A percentile compares a stretch with the other conserved stretches of the same genome.
These are phyloP conservation scores for Phytomonas serpens DNA, from an alignment of 208 protist species.

Conservation along the genomic window DNA sequence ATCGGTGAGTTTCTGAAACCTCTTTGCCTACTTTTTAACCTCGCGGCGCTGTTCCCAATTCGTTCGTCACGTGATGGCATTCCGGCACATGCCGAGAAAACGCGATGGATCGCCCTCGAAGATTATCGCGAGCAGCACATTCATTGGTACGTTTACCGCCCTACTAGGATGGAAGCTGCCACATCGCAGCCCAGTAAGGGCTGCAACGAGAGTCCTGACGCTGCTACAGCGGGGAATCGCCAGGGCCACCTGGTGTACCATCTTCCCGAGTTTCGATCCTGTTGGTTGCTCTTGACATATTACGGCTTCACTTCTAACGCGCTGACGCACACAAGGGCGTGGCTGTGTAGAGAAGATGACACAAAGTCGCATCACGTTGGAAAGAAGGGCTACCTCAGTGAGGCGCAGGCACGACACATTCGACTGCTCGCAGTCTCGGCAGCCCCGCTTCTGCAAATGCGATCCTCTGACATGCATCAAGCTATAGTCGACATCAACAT, in stretches of 20 bases:
- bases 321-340: slow-evolving; percentile 11
- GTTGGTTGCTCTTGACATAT: slow-evolving; percentile 72
- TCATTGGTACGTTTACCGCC: slow-evolving; percentile 42
- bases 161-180: slow-evolving; percentile 16
- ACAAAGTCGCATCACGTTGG: slow-evolving; percentile 3
- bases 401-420: slow-evolving; percentile 33
- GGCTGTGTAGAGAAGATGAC: slow-evolving; percentile 1
- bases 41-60: slow-evolving; percentile 56
- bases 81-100: slow-evolving; percentile 43
- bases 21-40: slow-evolving; percentile 47
- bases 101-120: slow-evolving; percentile 31
- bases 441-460: slow-evolving; percentile 69
- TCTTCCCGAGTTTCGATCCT: slow-evolving; percentile 51
- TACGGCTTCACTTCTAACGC: slow-evolving; percentile 65
- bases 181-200: slow-evolving; percentile 12
- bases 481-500: slow-evolving; percentile 55
- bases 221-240: slow-evolving; percentile 15
- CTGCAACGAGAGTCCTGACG: slow-evolving; percentile 3
- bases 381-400: slow-evolving; percentile 17
- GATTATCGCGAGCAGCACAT: slow-evolving; percentile 43
- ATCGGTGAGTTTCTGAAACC: slow-evolving; percentile 53
- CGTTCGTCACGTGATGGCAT: slow-evolving; percentile 31
- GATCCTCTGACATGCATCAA: slow-evolving; percentile 70
- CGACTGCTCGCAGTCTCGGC: slow-evolving; percentile 48
- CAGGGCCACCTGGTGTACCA: slow-evolving; percentile 22